These are phyloP conservation scores for Penicillium riverlandense DNA, from an alignment of 495 filamentous ascomycete genomes.

Conservation along the genomic window DNA sequence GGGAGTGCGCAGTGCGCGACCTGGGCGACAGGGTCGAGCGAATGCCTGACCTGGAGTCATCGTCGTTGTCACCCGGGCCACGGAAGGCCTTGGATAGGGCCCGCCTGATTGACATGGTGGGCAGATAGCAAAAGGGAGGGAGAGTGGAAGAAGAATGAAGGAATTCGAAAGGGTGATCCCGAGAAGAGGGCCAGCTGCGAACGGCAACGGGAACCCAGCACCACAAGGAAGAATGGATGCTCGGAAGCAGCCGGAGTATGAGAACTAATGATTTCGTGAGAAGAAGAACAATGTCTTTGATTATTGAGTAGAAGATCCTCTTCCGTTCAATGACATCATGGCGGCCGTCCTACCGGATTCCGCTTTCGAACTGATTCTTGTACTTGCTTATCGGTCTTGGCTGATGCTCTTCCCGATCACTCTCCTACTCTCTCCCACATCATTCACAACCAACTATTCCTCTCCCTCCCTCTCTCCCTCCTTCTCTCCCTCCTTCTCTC, in stretches of 20 bases:
- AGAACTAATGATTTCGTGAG: no score
- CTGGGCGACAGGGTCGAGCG: slow-evolving; percentile 9
- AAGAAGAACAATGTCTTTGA: no score
- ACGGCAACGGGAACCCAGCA: no score
- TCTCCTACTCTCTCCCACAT: background rate
- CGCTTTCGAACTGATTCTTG: background rate
- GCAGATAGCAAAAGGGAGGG: background rate
- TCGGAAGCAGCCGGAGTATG: background rate
- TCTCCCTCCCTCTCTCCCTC: background rate
- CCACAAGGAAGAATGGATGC: background rate
- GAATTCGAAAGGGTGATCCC: background rate
- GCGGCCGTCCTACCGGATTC: slow-evolving; percentile 1
- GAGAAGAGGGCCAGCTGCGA: no score
- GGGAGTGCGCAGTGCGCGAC: slow-evolving; percentile 7
- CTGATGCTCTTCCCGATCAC: no score
- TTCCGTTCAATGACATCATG: slow-evolving; percentile 6
- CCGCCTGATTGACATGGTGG: slow-evolving; percentile 39
- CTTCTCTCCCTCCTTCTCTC: background rate
- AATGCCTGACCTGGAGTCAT: slow-evolving; percentile 12
- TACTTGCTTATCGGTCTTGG: no score
- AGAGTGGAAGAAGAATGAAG: slow-evolving; percentile 1
- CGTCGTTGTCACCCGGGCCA: slow-evolving; percentile 14
- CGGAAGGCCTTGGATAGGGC: slow-evolving; percentile 37
- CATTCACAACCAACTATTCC: background rate
- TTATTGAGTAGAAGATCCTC: no score